Base-by-base conservation (phyloP, 2,329 filamentous ascomycete genomes). In the Ascocoryne sarcoides region DNA sequence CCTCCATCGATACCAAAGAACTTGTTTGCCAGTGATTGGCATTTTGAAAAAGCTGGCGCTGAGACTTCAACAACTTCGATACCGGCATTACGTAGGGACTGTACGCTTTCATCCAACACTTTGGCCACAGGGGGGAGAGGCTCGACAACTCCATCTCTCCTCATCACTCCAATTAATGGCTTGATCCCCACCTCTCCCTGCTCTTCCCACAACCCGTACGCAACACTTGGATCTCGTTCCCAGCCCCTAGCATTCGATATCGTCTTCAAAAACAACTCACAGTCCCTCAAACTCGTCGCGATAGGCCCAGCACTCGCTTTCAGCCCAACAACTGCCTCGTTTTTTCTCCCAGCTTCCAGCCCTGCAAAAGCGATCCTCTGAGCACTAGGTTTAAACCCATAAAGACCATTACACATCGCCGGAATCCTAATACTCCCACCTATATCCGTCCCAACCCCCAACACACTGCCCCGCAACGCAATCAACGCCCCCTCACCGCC, bases 401-500 rank as follows among this genome's bases (percentile, higher is more conserved):
- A 73, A 3, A 72, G 47, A 0, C 69, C 70, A 40, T 67, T 65
- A 37, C 68, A 71, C 62, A 71, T 68, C 1, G 70, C 67, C 2
- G 61, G 60, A 12, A 62, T 57, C 5, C 62, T 41, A 12, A 64
- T 61, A 33, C 62, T 66, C 1, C 71, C 71, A 1, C 67, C 71
- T 34, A 82, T 68, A 58, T 82, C 79, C 0, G 78, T 82, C 0
- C 75, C 76, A 10, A 81, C 65, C 1, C 79, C 79, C 2, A 82
- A 52, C 3, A 56, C 41, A 42, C 52, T 71, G 0, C 77, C 77
- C 19, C 68, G 65, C 63, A 82, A 68, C 4, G 70, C 71, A 15
- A 82, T 51, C 8, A 82, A 58, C 0, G 71, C 75, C 0, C 69
- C 77, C 55, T 83, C 79, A 10, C 80, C 80, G 14, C 80, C 79